Conservation (phyloP, 2,329 filamentous ascomycete genomes). For the Pseudocercospora vitis region DNA sequence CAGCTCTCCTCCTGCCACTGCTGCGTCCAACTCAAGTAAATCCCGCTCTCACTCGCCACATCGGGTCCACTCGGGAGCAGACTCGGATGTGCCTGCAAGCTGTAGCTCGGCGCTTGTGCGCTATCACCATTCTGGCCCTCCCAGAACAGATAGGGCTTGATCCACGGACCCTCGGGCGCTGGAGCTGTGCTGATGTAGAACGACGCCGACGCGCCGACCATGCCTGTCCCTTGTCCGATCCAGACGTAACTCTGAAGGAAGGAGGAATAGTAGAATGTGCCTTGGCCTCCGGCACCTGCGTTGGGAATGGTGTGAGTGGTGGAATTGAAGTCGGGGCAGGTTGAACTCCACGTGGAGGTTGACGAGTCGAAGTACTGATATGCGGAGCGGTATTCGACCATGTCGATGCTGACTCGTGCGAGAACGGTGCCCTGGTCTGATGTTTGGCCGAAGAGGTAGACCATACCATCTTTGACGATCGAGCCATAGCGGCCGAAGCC, state of each 20-base stretch:
- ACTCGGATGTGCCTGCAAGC: slow-evolving; percentile 28
- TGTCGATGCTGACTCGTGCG: slow-evolving; percentile 21
- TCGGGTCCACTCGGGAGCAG: slow-evolving; percentile 15
- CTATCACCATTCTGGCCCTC: slow-evolving; percentile 24
- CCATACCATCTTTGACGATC: slow-evolving; percentile 18
- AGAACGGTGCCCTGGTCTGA: slow-evolving; percentile 19
- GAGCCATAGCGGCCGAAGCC: slow-evolving; percentile 29
- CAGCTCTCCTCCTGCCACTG: slow-evolving; percentile 19
- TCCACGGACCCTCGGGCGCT: slow-evolving; percentile 36
- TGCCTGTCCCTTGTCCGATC: slow-evolving; percentile 30
- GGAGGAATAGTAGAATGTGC: slow-evolving; percentile 35
- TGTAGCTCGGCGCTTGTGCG: slow-evolving; percentile 18
- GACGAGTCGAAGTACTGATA: slow-evolving; percentile 27
- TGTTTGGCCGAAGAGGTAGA: slow-evolving; percentile 30
- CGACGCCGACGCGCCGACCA: slow-evolving; percentile 21
- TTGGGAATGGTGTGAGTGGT: slow-evolving; percentile 26
- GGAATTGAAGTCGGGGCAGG: slow-evolving; percentile 20
- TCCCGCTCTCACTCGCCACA: slow-evolving; percentile 21
- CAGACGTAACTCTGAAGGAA: slow-evolving; percentile 33
- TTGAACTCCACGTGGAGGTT: slow-evolving; percentile 22
- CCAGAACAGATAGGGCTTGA: slow-evolving; percentile 25
- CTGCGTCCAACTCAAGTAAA: slow-evolving; percentile 27
- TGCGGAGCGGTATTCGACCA: slow-evolving; percentile 25
- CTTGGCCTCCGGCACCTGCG: slow-evolving; percentile 32
- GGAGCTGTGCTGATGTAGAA: slow-evolving; percentile 36